These are phyloP conservation scores for Trifolium repens DNA, from an alignment of 306 rosid genomes.

Conservation along the genomic window DNA sequence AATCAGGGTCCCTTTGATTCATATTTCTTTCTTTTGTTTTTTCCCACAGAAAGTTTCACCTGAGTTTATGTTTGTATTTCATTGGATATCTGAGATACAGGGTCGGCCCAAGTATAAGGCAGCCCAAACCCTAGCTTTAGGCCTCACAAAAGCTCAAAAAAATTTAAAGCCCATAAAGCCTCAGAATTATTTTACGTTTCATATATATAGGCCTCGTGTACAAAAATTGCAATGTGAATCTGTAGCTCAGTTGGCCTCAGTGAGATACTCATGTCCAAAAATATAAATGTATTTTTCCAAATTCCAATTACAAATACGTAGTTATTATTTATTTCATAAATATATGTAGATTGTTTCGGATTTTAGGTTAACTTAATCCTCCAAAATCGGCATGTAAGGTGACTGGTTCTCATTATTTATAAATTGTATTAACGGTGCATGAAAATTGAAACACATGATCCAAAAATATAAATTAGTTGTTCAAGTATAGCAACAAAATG, in stretches of 20 bases:
- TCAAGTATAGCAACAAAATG: conserved; percentile 1
- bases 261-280: neutral
- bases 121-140: no score
- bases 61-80: conserved; percentile 9
- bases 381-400: neutral
- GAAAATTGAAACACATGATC: conserved; percentile 4
- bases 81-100: conserved; percentile 4
- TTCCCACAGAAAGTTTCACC: neutral
- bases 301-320: conserved; percentile 1
- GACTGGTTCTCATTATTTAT: no score
- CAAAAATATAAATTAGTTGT: neutral
- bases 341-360: neutral
- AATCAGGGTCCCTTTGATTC: conserved; percentile 14
- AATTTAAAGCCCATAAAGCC: no score
- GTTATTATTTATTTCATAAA: conserved; percentile 12
- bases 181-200: no score
- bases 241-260: no score
- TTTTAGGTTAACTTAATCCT: neutral
- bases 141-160: no score
- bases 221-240: no score
- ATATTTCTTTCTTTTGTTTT: neutral
- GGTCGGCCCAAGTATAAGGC: no score
- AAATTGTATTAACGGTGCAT: neutral
- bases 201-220: no score
- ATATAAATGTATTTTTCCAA: conserved; percentile 11